Evolutionary conservation across 2,329 filamentous ascomycete genomes (phyloP), one percentile per base, ranked within the genome.

Genomic region (Colletotrichum gigasporum): DNA sequence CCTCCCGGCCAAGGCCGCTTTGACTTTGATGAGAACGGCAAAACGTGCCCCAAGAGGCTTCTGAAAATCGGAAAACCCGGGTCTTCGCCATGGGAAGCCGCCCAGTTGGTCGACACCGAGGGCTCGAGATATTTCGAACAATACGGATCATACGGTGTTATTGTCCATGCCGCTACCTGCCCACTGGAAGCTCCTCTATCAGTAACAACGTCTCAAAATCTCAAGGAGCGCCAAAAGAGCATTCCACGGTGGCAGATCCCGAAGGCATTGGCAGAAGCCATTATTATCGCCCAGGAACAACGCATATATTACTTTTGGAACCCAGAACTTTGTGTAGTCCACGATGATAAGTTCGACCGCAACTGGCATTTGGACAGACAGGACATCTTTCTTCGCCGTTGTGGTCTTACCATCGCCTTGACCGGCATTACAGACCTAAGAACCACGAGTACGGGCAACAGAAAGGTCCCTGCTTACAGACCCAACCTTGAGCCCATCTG

Each of bases 201-300:
- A 8, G 3, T 11, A 8, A 61, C 56, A n/a, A 53, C 32, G 12
- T 1, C 12, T 4, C n/a, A 59, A 8, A 61, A 64, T 6, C 10
- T 64, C 1, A 7, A 48, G n/a, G 30, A 45, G 3, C 39, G 61
- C 9, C 47, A 28, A 32, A 41, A 24, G 11, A 3, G 26, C 4
- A 41, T 64, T 4, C 30, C 22, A 16, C 55, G 61, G 61, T 61
- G 55, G 55, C 47, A 50, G 20, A 24, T 64, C 14, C 61, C 61
- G 3, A n/a, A 28, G 9, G 48, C 47, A 2, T 22, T 64, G 1
- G 56, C 61, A 26, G 61, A 64, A 35, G 32, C 39, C 24, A 12
- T 64, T 5, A 22, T 18, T 3, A 12, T 64, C 8, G 61, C 61
- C 2, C 6, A 22, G 6, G 61, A 61, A 2, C 57, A 61, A 12